Evolutionary conservation across 805 yeast species (phyloP).

Genomic region (Dipodascus geniculatus): DNA sequence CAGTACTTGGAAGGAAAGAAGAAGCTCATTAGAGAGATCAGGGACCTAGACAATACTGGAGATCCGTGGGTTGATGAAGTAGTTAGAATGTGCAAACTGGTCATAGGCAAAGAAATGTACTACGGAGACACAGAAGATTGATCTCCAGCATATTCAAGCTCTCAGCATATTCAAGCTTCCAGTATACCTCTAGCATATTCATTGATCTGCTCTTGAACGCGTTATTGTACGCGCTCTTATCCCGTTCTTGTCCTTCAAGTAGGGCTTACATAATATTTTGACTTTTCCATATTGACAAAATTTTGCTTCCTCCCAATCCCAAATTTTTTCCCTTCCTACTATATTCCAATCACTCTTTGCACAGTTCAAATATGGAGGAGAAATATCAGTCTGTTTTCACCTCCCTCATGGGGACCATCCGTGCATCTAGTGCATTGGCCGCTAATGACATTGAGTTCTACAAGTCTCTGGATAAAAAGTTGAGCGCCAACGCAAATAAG

Average conservation of each 20-base stretch:
- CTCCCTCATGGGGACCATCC: constrained; percentile 41
- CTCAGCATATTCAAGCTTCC: too few relatives aligned
- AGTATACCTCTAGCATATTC: too few relatives aligned
- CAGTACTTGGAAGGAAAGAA: not conserved
- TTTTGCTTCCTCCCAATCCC: not conserved
- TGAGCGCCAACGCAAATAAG: constrained; percentile 32
- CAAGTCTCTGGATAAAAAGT: constrained; percentile 42
- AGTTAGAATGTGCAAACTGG: not conserved
- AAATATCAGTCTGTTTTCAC: constrained; percentile 27
- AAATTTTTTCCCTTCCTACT: constrained; percentile 2
- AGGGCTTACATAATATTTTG: not conserved
- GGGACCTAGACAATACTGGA: not conserved
- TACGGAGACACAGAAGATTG: not conserved
- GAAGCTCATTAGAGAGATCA: not conserved
- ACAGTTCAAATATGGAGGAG: constrained; percentile 6
- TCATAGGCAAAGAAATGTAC: not conserved
- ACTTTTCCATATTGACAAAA: not conserved
- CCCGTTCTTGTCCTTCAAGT: too few relatives aligned
- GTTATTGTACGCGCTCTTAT: too few relatives aligned
- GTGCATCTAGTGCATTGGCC: constrained; percentile 59
- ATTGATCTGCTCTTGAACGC: too few relatives aligned
- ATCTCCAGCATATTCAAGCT: too few relatives aligned
- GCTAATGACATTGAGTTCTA: constrained; percentile 75
- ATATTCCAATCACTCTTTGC: not conserved
- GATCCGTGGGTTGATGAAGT: not conserved